Conservation (phyloP, 2,329 filamentous ascomycete species). For the Acephala macrosclerotiorum region DNA sequence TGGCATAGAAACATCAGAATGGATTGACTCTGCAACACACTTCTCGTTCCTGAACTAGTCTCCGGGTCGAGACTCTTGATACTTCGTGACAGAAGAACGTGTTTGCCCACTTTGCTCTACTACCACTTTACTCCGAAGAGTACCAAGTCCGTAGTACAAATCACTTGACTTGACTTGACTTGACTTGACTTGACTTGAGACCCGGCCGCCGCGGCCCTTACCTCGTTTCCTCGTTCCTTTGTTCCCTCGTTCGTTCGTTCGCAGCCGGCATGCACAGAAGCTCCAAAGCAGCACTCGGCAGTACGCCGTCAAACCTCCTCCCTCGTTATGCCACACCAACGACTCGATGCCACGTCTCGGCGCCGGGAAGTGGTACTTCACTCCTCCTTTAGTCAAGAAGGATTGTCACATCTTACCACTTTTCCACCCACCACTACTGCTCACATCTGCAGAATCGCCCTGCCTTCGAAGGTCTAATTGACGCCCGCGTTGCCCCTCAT, state of each 20-base stretch:
- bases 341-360: slow-evolving; percentile 14
- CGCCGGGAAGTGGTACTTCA: neutral
- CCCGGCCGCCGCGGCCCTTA: slow-evolving; percentile 4
- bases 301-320: slow-evolving; percentile 10
- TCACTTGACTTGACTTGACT: neutral
- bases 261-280: slow-evolving; percentile 5
- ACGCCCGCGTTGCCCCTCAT: neutral
- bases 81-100: neutral
- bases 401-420: no score
- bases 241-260: neutral
- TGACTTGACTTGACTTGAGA: neutral
- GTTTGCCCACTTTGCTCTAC: neutral
- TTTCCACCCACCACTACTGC: no score
- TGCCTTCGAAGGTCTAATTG: no score
- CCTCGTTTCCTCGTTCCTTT: no score
- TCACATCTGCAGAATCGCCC: no score
- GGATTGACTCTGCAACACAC: neutral
- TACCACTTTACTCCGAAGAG: neutral
- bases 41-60: neutral
- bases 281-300: slow-evolving; percentile 1
- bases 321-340: slow-evolving; percentile 13
- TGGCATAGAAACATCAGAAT: neutral
- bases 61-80: neutral
- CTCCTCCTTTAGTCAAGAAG: neutral
- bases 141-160: neutral